Evolutionary conservation across 257 asterid species (phyloP), one percentile per base, ranked within the genome.

Genomic region (Solanum infundibuliforme): DNA sequence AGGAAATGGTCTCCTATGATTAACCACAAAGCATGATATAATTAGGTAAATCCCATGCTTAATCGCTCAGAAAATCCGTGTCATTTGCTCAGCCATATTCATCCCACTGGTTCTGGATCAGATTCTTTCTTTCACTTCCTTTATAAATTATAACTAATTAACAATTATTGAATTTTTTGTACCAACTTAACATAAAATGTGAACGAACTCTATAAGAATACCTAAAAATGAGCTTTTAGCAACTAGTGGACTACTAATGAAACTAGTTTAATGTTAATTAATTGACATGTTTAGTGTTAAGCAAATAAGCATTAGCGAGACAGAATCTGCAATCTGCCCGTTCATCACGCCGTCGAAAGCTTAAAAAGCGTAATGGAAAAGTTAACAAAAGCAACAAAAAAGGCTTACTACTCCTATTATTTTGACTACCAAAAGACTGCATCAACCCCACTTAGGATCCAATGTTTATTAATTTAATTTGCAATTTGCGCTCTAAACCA

Each of bases 321-420:
- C 85, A 81, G 85, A 43, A 81, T 81, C 29, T 81, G 39, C 85
- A 46, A 29, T 43, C 66, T 81, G 41, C 43, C 86, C 86, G 86
- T 27, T 20, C 71, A 82, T 82, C 69, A 82, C 86, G 86, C 86
- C 86, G 86, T 82, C 86, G 38, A 82, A 82, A 82, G 71, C 86
- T 82, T 31, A 10, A 48, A 81, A 82, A 10, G 86, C 86, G 86
- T 82, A 82, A 82, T 48, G 86, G 31, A 48, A 82, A 82, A 82
- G 86, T 48, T 82, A 82, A 48, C 31, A 82, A 82, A 46, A 48
- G 69, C 86, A 82, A 48, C 69, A 31, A 48, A 82, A 79, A 82
- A 18, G 14, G 41, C 68, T 41, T 43, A 41, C 82, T 14, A n/a
- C 58, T 75, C 4, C 27, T 82, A 82, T 82, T 82, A 82, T 82